Evolutionary conservation across 257 asterid species (phyloP), one percentile per base, ranked within the genome.

Genomic region (Striga asiatica): DNA sequence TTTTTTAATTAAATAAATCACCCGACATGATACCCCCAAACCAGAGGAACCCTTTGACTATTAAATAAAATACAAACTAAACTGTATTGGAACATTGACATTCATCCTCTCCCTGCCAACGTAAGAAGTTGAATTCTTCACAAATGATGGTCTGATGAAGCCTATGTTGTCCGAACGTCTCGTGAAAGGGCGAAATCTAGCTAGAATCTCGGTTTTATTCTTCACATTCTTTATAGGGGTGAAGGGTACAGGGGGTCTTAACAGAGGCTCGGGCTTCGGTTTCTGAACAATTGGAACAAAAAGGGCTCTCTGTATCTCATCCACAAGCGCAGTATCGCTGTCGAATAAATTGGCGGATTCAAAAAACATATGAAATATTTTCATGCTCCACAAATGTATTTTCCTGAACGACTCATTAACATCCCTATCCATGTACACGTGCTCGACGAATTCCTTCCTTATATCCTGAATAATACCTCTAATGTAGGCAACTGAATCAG

Each of bases 361-460:
- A 74, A 54, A 80, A 28, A 83, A 78, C 89, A 80, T 78, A 9
- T 65, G 67, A 24, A 80, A 80, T 2, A 46, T 70, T 61, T 76
- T 83, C 71, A 74, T 49, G 78, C 82, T 69, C 6, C 65, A 37
- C 1, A 84, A 60, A 65, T 84, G 89, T 3, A 77, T 47, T 0
- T 54, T 69, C 52, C 63, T 76, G 70, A 72, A 70, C 39, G 72
- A 39, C 23, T 51, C 68, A 3, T 78, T 61, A 73, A 70, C 51
- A 5, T 66, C 65, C 2, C 56, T 47, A n/a, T 47, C 63, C 64
- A 49, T 58, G 25, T 78, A 61, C n/a, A 62, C 84, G 39, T 47
- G 73, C 47, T 70, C 47, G 16, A 81, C 45, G 22, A 83, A 67
- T 31, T 78, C 79, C 66, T 71, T 76, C 51, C 54, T 64, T 32